phyloP scores from a whole-genome alignment of 2,329 filamentous ascomycete species.

The Fusarium nematophilum region DNA sequence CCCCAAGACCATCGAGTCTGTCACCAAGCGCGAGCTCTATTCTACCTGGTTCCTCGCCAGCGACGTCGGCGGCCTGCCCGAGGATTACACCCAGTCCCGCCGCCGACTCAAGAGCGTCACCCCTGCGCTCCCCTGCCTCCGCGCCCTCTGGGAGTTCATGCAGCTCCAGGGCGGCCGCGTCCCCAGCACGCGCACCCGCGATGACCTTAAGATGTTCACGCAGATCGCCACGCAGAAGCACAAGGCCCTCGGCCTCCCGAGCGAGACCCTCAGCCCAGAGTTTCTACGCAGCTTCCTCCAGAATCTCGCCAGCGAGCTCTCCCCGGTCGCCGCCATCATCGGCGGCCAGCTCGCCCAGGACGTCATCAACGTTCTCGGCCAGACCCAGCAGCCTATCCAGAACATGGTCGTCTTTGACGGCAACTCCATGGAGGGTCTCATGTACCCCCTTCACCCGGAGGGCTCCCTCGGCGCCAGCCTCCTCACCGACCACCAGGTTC shows the following conservation, averaged over 20 bases:
- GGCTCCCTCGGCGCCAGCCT: conserved; percentile 63
- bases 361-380: conserved; percentile 94
- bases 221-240: conserved; percentile 82
- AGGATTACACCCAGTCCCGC: conserved; percentile 74
- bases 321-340: conserved; percentile 87
- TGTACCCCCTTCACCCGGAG: conserved; percentile 84
- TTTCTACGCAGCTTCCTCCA: conserved; percentile 87
- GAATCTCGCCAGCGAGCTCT: conserved; percentile 85
- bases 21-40: conserved; percentile 92
- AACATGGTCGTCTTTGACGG: conserved; percentile 95
- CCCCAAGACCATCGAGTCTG: conserved; percentile 79
- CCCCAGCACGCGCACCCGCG: conserved; percentile 66
- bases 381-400: conserved; percentile 93
- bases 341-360: conserved; percentile 94
- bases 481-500: conserved; percentile 48
- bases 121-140: conserved; percentile 84
- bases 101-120: conserved; percentile 81
- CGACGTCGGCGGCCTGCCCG: conserved; percentile 76
- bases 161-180: conserved; percentile 64
- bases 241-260: conserved; percentile 76
- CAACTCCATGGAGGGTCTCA: conserved; percentile 78
- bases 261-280: conserved; percentile 74
- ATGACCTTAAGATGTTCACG: conserved; percentile 82
- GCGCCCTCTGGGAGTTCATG: conserved; percentile 87
- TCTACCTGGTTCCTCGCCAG: conserved; percentile 87